Percentiles rank a stretch among this genome's conserved stretches.
Evolutionary conservation across 202 grass and related monocot species (phyloP).

Genomic region (Panicum hallii): DNA sequence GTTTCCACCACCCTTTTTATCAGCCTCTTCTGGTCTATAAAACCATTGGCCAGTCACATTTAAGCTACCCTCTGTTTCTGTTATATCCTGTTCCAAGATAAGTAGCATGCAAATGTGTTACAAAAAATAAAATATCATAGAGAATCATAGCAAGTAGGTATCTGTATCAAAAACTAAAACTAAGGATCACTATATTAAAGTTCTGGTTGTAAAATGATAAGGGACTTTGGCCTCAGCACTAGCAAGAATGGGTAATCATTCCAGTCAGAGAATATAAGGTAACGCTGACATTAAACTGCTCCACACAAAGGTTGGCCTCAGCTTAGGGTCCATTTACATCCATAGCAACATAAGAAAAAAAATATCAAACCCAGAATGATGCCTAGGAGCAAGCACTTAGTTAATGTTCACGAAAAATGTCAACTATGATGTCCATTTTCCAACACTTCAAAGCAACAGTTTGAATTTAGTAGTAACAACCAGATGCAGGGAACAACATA

Average conservation of each 20-base stretch:
- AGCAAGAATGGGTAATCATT: constrained; percentile 28
- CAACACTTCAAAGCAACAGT: constrained; percentile 21
- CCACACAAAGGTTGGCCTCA: constrained; percentile 32
- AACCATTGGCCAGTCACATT: constrained; percentile 95
- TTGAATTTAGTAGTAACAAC: constrained; percentile 1
- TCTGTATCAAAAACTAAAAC: constrained; percentile 24
- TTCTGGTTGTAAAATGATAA: constrained; percentile 21
- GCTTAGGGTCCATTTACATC: constrained; percentile 16
- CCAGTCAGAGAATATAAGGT: neutral
- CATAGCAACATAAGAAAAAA: constrained; percentile 13
- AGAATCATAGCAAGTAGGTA: neutral
- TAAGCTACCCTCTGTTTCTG: constrained; percentile 68
- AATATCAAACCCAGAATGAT: neutral
- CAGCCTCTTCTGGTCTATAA: constrained; percentile 97
- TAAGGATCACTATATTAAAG: constrained; percentile 9
- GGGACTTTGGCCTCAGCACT: neutral
- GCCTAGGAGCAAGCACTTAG: neutral
- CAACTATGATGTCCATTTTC: constrained; percentile 2
- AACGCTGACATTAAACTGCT: constrained; percentile 13
- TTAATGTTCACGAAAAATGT: neutral
- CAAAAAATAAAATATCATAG: constrained; percentile 28
- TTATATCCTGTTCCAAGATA: constrained; percentile 72
- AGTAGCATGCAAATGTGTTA: constrained; percentile 25
- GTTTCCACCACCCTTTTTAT: constrained; percentile 82
- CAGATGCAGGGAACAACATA: neutral